Evolutionary conservation across 2,329 filamentous ascomycete genomes (phyloP), one percentile per base, ranked within the genome.

Genomic region (Drechslera avenae): DNA sequence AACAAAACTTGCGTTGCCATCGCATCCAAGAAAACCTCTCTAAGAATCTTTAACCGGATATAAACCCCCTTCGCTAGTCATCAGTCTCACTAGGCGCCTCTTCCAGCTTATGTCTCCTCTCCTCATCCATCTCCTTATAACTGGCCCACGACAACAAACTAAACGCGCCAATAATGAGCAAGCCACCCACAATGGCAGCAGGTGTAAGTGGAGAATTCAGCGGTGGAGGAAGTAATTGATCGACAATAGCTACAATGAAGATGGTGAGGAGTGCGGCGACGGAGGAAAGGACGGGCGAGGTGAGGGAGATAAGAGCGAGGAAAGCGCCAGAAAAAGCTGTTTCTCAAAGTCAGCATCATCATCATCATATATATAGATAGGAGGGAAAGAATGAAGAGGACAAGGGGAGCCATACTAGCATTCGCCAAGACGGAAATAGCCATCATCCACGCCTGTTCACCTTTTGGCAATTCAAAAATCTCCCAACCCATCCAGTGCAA

Each of bases 211-310:
- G 84, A 62, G 88, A 81, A 41, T 93, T 90, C n/a, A 81, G 67
- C 2, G 79, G 79, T 4, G 77, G 76, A 0, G 90, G 95, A 35
- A 92, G 79, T 49, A 92, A 71, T 86, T 94, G 95, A 74, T 99
- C 94, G 47, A 90, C 90, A 23, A 97, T 79, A 1, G 93, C 94
- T 5, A 99, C 94, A 54, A 97, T 85, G 80, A 99, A 97, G 60
- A 99, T 99, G 17, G 94, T 99, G 39, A 99, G 80, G 5, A 99
- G 83, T 2, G 93, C 91, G 1, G 94, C 94, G 9, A 99, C 94
- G 14, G 89, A 95, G 50, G 88, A 93, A 4, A 99, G 80, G 2
- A 99, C 94, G 0, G 94, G 94, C 14, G 88, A 93, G 0, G 94
- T 99, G 21, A 99, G 81, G 13, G 87, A 91, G 67, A 99, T 97